Percentiles rank a stretch among this genome's conserved stretches.
phyloP scores from a whole-genome alignment of 805 yeast species.

The Nakazawaea peltata region DNA sequence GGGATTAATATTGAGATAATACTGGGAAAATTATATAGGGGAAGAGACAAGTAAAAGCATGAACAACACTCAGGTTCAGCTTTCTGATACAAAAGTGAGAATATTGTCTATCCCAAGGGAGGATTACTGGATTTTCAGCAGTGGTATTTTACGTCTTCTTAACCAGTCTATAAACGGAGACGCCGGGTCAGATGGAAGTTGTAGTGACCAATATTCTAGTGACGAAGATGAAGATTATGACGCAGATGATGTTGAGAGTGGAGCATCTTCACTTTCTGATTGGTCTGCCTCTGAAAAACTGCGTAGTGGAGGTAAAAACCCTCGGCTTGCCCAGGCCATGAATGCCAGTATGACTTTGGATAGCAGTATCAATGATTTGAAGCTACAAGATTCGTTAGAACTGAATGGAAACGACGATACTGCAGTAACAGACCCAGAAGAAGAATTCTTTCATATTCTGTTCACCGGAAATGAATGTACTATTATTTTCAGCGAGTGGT shows the following conservation, averaged over 20 bases:
- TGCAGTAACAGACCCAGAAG: no score
- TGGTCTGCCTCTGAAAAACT: no score
- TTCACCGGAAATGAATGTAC: constrained; percentile 59
- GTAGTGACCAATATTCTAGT: constrained; percentile 11
- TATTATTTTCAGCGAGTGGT: constrained; percentile 37
- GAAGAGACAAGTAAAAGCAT: no score
- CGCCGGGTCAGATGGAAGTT: constrained; percentile 13
- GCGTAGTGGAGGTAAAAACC: no score
- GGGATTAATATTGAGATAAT: constrained; percentile 11
- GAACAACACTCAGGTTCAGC: constrained; percentile 35
- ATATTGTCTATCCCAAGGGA: constrained; percentile 46
- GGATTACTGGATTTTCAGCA: constrained; percentile 44
- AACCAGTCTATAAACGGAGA: constrained; percentile 25
- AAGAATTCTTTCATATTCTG: constrained; percentile 47
- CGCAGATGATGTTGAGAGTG: no score
- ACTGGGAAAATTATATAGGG: no score
- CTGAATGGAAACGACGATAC: background rate
- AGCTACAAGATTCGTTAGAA: background rate
- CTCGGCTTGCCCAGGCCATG: no score
- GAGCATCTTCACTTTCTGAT: constrained; percentile 6
- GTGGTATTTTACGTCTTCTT: constrained; percentile 41
- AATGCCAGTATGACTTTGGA: no score
- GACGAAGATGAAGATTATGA: background rate
- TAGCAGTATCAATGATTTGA: constrained; percentile 5
- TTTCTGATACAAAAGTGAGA: constrained; percentile 36